Conservation (phyloP, 2,329 filamentous ascomycete species). For the Rutstroemia sydowiana region DNA sequence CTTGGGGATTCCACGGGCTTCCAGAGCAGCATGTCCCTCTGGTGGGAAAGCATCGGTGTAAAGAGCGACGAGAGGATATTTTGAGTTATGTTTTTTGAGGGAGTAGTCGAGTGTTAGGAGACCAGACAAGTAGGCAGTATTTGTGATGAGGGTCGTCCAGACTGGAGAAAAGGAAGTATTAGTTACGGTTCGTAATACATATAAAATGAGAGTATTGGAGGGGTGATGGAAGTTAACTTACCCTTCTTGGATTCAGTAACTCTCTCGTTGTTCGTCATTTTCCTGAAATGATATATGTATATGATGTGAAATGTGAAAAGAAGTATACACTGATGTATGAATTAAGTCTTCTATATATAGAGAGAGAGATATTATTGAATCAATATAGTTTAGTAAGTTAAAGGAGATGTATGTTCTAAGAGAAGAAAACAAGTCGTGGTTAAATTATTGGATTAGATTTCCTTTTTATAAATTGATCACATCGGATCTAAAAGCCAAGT, state of each 20-base stretch:
- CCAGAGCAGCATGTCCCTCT: slow-evolving; percentile 61
- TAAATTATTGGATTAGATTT: neutral
- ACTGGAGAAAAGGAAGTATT: slow-evolving; percentile 46
- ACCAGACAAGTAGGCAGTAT: slow-evolving; percentile 72
- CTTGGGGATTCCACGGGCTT: slow-evolving; percentile 59
- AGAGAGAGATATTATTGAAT: no score
- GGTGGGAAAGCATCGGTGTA: slow-evolving; percentile 72
- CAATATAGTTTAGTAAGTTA: no score
- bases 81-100: slow-evolving; percentile 55
- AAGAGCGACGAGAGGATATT: slow-evolving; percentile 73
- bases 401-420: no score
- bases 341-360: no score
- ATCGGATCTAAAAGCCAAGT: no score
- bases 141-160: slow-evolving; percentile 85
- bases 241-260: slow-evolving; percentile 27
- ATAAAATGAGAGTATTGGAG: neutral
- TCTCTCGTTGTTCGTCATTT: slow-evolving; percentile 14
- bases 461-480: no score
- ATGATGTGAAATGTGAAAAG: neutral
- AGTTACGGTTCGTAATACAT: slow-evolving; percentile 3
- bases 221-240: slow-evolving; percentile 5
- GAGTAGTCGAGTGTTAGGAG: slow-evolving; percentile 76
- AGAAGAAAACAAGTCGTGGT: neutral
- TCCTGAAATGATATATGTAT: neutral
- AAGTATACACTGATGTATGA: neutral